Percentiles rank a stretch among this genome's conserved stretches.
Evolutionary conservation across 768 basidiomycete genomes (phyloP).

Genomic region (Boletus sensibilis): DNA sequence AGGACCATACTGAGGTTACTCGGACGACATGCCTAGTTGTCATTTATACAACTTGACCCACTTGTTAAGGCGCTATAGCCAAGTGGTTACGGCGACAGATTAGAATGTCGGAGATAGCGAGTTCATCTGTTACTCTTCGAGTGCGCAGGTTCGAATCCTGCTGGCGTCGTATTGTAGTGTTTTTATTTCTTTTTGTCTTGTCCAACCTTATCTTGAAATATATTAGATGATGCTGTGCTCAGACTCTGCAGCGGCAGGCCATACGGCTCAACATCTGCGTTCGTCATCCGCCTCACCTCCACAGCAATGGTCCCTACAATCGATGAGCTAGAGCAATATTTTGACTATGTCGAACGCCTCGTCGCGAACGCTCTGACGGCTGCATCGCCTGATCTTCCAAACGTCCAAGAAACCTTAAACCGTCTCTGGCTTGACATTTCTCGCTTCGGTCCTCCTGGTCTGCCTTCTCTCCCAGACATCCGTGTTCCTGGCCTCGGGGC

Average conservation of each 20-base stretch:
- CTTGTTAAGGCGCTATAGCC: constrained; percentile 60
- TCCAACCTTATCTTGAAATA: too few species aligned
- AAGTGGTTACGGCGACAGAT: constrained; percentile 81
- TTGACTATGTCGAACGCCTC: constrained; percentile 62
- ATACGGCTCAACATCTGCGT: not conserved
- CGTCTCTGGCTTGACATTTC: constrained; percentile 77
- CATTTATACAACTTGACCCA: accelerated
- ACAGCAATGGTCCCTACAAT: constrained; percentile 40
- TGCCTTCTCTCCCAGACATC: constrained; percentile 47
- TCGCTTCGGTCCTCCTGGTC: constrained; percentile 67
- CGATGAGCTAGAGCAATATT: constrained; percentile 70
- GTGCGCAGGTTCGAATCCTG: constrained; percentile 71
- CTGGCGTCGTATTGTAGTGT: constrained; percentile 45
- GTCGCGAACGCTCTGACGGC: constrained; percentile 54
- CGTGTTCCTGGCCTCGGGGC: constrained; percentile 64
- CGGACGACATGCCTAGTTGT: too few species aligned
- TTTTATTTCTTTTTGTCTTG: not conserved
- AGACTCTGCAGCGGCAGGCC: too few species aligned
- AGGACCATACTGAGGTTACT: too few species aligned
- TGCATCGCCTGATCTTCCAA: constrained; percentile 59
- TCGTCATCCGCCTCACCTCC: not conserved
- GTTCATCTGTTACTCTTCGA: constrained; percentile 63
- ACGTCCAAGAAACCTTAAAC: constrained; percentile 62
- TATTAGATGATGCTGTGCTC: constrained; percentile 17
- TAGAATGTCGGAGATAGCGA: constrained; percentile 38